Evolutionary conservation across 257 asterid genomes (phyloP).

Genomic region (Nicotiana sylvestris): DNA sequence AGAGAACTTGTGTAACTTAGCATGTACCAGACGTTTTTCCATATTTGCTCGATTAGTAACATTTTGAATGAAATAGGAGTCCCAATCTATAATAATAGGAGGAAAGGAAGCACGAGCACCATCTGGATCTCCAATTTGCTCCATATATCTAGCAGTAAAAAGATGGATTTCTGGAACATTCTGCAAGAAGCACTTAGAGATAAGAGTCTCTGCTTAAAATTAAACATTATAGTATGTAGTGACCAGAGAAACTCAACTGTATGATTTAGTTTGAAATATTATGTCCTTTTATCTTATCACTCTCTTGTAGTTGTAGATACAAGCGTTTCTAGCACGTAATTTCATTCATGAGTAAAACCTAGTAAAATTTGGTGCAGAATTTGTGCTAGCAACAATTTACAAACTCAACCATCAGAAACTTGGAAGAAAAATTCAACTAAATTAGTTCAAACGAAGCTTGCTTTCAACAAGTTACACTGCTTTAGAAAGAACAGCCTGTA

Average conservation of each 20-base stretch:
- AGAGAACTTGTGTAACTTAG: conserved; percentile 21
- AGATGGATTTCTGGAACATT: conserved; percentile 68
- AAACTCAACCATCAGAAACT: not conserved
- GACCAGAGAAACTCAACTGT: not conserved
- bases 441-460: not conserved
- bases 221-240: not conserved
- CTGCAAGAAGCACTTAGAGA: conserved; percentile 36
- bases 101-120: conserved; percentile 68
- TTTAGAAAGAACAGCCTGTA: not conserved
- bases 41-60: conserved; percentile 63
- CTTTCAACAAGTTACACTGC: not conserved
- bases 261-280: not conserved
- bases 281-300: not conserved
- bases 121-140: conserved; percentile 58
- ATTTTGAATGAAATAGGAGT: conserved; percentile 45
- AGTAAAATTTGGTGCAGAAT: not conserved
- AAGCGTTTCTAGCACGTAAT: not conserved
- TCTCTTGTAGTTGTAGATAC: not conserved
- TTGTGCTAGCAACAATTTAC: not conserved
- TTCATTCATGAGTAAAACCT: not conserved
- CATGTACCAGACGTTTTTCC: conserved; percentile 79
- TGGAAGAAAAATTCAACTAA: not conserved
- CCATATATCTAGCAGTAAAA: conserved; percentile 78
- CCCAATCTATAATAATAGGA: conserved; percentile 39
- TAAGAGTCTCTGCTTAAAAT: not conserved